phyloP scores from a whole-genome alignment of 768 basidiomycete species.

The Cantharellus anzutake region DNA sequence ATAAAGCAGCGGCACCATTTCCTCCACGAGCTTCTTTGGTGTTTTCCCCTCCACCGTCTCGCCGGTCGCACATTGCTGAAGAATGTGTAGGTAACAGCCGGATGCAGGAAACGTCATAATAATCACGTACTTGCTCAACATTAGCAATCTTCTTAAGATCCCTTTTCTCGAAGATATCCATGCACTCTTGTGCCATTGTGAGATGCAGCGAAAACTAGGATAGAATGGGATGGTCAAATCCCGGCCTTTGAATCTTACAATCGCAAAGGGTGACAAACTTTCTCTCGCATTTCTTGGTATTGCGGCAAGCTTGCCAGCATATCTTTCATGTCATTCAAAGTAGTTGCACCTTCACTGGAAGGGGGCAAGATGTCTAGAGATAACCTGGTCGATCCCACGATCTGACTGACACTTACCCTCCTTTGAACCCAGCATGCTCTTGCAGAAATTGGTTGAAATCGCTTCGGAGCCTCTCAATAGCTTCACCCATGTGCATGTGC shows the following conservation, averaged over 20 bases:
- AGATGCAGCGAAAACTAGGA: constrained; percentile 83
- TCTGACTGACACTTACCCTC: constrained; percentile 31
- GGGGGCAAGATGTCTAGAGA: constrained; percentile 4
- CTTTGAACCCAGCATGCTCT: constrained; percentile 84
- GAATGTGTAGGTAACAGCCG: background rate
- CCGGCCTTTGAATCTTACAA: background rate
- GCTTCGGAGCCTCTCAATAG: constrained; percentile 89
- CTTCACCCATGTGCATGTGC: constrained; percentile 98
- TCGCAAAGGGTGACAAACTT: constrained; percentile 28
- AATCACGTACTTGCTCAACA: constrained; percentile 60
- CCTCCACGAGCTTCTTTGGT: constrained; percentile 89
- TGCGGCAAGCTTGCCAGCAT: constrained; percentile 92
- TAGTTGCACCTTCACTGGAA: constrained; percentile 57
- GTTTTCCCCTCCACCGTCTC: constrained; percentile 77
- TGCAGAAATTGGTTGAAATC: constrained; percentile 90
- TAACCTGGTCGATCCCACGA: constrained; percentile 1
- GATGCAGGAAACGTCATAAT: background rate
- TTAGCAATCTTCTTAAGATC: constrained; percentile 66
- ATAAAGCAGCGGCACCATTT: constrained; percentile 95
- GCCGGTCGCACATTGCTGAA: constrained; percentile 84
- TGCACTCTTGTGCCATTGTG: constrained; percentile 95
- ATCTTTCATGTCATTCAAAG: constrained; percentile 95
- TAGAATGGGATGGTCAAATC: background rate
- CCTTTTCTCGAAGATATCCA: constrained; percentile 79
- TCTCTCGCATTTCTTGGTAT: constrained; percentile 88